Base-by-base conservation (phyloP, 805 yeast genomes). In the Candida ponderosae region DNA sequence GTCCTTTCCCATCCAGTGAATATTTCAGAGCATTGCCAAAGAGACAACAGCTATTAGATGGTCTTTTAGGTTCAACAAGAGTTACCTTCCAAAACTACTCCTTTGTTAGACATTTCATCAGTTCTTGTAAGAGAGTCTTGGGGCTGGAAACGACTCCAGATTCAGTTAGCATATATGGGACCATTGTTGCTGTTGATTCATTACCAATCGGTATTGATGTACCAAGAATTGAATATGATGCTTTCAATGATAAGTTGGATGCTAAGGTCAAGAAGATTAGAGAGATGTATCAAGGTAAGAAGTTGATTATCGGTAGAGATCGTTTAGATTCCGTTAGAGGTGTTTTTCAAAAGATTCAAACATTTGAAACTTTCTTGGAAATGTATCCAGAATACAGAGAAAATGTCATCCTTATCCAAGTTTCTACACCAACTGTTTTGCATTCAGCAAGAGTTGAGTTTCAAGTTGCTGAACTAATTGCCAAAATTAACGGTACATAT, bases 1-100 rank as follows among this genome's bases (percentile, higher is more conserved):
- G 86, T 3, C 96, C 97, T n/a, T 89, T 90, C 70, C 96, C 97
- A 11, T 79, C 95, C 19, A 80, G 88, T 15, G 99, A 93, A 60
- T 88, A 89, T 57, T 87, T 93, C 63, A 72, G 97, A 43, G 84
- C 95, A 47, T 61, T 94, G 27, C 79, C 96, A 29, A 84, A 84
- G 59, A 73, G 98, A 46, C 70, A 77, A 39, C 81, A 84, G 52
- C 65, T 93, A 35, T 68, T 93, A 40, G 95, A 86, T 52, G 97
- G 98, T 15, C 74, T 93, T 74, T 71, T 93, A 34, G 97, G 97
- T 18, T 78, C 96, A 6, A 85, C 87, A 55, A 75, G 79, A 51
- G 73, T 93, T 33, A 88, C 83, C 9, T 87, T 93, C 63, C 98
- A 93, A 58, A 77, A 86, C 47, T 78, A 74, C 38, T 78, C 90